A percentile compares a stretch with the other conserved stretches of the same genome.
Conservation (phyloP, 2,329 filamentous ascomycete species). For the Alternaria viburni region DNA sequence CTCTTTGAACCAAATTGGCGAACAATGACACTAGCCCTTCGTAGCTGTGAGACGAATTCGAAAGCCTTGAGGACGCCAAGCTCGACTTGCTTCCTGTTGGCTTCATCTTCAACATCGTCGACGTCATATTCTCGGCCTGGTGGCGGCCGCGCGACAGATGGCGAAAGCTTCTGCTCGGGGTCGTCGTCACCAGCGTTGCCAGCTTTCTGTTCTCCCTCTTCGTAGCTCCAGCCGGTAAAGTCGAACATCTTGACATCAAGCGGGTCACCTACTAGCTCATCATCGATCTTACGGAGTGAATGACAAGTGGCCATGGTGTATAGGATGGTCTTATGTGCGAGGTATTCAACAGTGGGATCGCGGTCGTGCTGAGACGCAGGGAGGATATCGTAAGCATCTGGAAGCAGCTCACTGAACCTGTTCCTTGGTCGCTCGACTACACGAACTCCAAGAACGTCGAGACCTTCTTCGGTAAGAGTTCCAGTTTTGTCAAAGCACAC, state of each 20-base stretch:
- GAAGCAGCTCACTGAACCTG: slow-evolving; percentile 77
- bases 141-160: slow-evolving; percentile 88
- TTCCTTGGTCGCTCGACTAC: slow-evolving; percentile 70
- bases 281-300: slow-evolving; percentile 84
- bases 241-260: slow-evolving; percentile 99
- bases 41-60: slow-evolving; percentile 91
- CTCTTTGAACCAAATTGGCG: slow-evolving; percentile 84
- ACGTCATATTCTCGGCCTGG: slow-evolving; percentile 63
- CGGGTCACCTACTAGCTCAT: slow-evolving; percentile 89
- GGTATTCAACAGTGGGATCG: slow-evolving; percentile 66
- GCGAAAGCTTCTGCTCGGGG: slow-evolving; percentile 78
- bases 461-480: slow-evolving; percentile 93
- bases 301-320: slow-evolving; percentile 99
- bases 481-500: slow-evolving; percentile 99
- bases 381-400: slow-evolving; percentile 67
- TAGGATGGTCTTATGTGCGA: slow-evolving; percentile 72
- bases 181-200: slow-evolving; percentile 70
- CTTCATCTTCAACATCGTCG: slow-evolving; percentile 56
- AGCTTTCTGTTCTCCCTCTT: slow-evolving; percentile 78
- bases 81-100: slow-evolving; percentile 68
- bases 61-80: slow-evolving; percentile 90
- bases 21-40: slow-evolving; percentile 91
- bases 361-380: slow-evolving; percentile 61
- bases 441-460: slow-evolving; percentile 89
- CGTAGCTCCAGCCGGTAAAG: slow-evolving; percentile 90